A percentile compares a stretch with the other conserved stretches of the same genome.
Evolutionary conservation across 2,329 filamentous ascomycete species (phyloP).

Genomic region (Parastagonospora nodorum): DNA sequence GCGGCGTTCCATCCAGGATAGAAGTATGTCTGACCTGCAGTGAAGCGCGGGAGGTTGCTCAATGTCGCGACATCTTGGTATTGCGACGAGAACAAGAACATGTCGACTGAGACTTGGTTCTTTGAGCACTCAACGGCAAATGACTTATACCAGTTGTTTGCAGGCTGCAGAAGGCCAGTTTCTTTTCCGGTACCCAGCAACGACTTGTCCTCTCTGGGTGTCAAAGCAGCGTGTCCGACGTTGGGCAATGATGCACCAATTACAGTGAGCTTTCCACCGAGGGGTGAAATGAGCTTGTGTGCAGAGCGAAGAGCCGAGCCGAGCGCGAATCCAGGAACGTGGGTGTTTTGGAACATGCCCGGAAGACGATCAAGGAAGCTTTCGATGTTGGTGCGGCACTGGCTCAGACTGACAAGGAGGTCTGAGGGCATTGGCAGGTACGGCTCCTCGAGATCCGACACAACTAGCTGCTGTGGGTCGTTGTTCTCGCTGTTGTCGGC

Average conservation of each 20-base stretch:
- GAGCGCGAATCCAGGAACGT: conserved; percentile 89
- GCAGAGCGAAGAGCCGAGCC: conserved; percentile 89
- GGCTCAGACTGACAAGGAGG: conserved; percentile 83
- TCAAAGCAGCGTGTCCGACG: conserved; percentile 84
- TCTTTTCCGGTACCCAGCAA: conserved; percentile 93
- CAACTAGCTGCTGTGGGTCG: conserved; percentile 88
- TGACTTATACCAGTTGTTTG: conserved; percentile 97
- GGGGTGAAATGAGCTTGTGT: conserved; percentile 91
- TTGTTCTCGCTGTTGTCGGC: conserved; percentile 83
- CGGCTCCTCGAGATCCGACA: conserved; percentile 93
- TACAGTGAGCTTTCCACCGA: conserved; percentile 94
- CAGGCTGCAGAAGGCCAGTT: conserved; percentile 82
- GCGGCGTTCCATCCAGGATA: conserved; percentile 98
- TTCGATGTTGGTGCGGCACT: conserved; percentile 90
- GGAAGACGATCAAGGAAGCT: conserved; percentile 89
- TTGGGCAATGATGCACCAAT: conserved; percentile 90
- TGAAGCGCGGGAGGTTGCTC: conserved; percentile 93
- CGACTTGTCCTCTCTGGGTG: conserved; percentile 93
- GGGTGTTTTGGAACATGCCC: conserved; percentile 95
- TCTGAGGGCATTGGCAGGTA: conserved; percentile 94
- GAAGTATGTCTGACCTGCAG: conserved; percentile 97
- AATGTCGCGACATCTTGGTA: conserved; percentile 95
- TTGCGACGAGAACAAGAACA: conserved; percentile 44
- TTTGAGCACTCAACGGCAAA: conserved; percentile 99
- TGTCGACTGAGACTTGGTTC: conserved; percentile 87